A percentile compares a stretch with the other conserved stretches of the same genome.
Conservation (phyloP, 495 filamentous ascomycete genomes). For the Corynascus novoguineensis region DNA sequence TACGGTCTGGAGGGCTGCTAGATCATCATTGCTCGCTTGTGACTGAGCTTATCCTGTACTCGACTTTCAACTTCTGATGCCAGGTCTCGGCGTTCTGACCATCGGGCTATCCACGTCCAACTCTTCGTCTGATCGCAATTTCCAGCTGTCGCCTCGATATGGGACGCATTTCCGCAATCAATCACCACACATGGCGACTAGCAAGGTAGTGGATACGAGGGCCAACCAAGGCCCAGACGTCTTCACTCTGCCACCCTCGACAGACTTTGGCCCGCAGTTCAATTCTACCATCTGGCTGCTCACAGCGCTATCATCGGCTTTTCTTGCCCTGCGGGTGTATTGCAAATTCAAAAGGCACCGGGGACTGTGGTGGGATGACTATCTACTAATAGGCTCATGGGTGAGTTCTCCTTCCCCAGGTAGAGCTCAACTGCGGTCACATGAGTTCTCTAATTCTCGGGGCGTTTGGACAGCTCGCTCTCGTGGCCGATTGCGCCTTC, state of each 20-base stretch:
- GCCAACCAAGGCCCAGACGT: not conserved
- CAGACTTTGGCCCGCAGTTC: slow-evolving; percentile 34
- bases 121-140: not conserved
- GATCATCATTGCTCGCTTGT: not conserved
- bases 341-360: slow-evolving; percentile 30
- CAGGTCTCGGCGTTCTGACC: slow-evolving; percentile 8
- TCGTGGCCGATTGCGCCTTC: slow-evolving; percentile 53
- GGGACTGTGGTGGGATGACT: slow-evolving; percentile 23
- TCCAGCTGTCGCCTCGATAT: not conserved
- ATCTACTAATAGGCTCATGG: slow-evolving; percentile 36
- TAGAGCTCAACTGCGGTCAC: not conserved
- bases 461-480: not conserved
- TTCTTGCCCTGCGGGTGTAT: slow-evolving; percentile 34
- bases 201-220: not conserved
- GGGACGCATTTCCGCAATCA: not conserved
- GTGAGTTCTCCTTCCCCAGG: slow-evolving; percentile 22
- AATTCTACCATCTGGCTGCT: slow-evolving; percentile 40
- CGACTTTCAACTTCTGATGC: slow-evolving; percentile 14
- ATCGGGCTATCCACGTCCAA: not conserved
- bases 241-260: not conserved
- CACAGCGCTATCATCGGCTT: slow-evolving; percentile 30
- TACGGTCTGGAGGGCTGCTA: not conserved
- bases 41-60: not conserved
- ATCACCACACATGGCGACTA: not conserved
- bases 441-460: not conserved